phyloP scores from a whole-genome alignment of 345 rosid species.

The Microcos paniculata region DNA sequence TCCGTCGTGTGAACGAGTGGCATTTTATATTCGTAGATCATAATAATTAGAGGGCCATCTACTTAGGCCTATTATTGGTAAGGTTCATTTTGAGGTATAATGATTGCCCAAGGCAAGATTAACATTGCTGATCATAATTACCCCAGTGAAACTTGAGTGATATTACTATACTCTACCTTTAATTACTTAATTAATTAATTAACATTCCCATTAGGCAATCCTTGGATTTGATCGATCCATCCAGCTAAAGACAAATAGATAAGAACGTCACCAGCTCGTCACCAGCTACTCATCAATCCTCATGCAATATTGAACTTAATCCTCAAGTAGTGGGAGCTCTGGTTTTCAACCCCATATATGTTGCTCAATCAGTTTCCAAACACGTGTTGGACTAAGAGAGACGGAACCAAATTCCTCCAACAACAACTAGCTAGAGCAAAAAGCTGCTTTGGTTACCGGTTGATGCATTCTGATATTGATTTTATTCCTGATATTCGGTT shows the following conservation, averaged over 20 bases:
- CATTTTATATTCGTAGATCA: neutral
- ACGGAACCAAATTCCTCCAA: neutral
- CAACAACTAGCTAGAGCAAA: neutral
- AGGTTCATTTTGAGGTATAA: too few relatives aligned
- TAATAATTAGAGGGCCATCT: neutral
- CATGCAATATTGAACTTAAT: neutral
- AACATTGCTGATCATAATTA: neutral
- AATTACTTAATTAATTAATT: neutral
- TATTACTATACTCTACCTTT: neutral
- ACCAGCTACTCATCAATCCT: neutral
- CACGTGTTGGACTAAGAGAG: neutral
- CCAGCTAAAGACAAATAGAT: neutral
- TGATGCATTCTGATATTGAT: neutral
- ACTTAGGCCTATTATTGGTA: too few relatives aligned
- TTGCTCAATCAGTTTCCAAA: neutral
- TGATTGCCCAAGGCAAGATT: neutral
- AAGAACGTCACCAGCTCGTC: slow-evolving; percentile 7
- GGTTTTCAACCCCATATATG: neutral
- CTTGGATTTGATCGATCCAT: neutral
- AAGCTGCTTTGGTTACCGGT: neutral
- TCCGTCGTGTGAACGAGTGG: too few relatives aligned
- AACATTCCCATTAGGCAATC: neutral
- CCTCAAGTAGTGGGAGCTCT: neutral
- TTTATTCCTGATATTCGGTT: too few relatives aligned
- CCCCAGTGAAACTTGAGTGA: neutral